Conservation (phyloP, 129 eudicot species). For the Chrysanthemum lavandulifolium region DNA sequence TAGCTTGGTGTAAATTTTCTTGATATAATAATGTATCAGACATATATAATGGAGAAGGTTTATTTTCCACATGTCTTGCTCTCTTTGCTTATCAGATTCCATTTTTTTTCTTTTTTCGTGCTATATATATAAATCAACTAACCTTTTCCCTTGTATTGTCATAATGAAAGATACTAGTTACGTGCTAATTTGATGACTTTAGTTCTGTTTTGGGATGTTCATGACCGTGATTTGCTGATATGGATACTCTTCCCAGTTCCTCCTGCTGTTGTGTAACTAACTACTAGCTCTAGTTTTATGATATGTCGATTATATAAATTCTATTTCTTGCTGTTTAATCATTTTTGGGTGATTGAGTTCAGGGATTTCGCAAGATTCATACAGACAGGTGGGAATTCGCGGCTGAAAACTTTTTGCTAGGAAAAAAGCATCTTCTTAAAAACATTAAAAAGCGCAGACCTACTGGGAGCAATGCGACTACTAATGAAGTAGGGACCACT, state of each 20-base stretch:
- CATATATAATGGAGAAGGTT: constrained; percentile 23
- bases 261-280: background rate
- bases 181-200: constrained; percentile 13
- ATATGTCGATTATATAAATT: background rate
- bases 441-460: constrained; percentile 75
- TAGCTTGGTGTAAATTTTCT: constrained; percentile 15
- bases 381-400: constrained; percentile 91
- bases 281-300: background rate
- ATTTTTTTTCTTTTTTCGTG: background rate
- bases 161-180: constrained; percentile 15
- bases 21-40: constrained; percentile 23
- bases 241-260: constrained; percentile 1
- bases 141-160: background rate
- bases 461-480: constrained; percentile 45
- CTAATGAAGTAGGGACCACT: constrained; percentile 36
- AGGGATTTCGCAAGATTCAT: constrained; percentile 92
- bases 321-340: background rate
- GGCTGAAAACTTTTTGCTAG: constrained; percentile 57
- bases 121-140: background rate
- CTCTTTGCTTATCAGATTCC: background rate
- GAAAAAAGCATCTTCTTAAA: constrained; percentile 67
- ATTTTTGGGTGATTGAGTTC: constrained; percentile 30
- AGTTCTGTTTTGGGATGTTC: constrained; percentile 12
- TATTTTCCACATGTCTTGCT: background rate
- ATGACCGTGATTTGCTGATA: constrained; percentile 6